A percentile compares a stretch with the other conserved stretches of the same genome.
Evolutionary conservation across 23 red algal genomes (phyloP).

Genomic region (Cyanidiococcus yangmingshanensis): DNA sequence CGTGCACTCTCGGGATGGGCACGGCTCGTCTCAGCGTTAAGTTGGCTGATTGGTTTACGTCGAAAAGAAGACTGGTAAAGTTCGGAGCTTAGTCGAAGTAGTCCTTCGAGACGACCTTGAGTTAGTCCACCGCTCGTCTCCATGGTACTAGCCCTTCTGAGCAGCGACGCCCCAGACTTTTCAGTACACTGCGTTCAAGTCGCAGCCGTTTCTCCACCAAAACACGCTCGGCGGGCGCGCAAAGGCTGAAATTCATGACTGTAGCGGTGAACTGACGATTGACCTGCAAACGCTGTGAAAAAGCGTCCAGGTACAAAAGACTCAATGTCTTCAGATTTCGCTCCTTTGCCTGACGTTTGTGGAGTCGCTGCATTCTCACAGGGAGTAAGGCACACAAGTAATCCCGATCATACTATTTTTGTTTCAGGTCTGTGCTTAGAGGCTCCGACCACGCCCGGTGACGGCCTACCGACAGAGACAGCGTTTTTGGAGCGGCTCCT

Average conservation of each 20-base stretch:
- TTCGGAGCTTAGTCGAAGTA: not conserved
- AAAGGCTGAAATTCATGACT: too few relatives aligned
- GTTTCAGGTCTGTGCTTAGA: not conserved
- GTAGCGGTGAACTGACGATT: too few relatives aligned
- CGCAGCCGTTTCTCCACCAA: too few relatives aligned
- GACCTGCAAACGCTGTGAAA: too few relatives aligned
- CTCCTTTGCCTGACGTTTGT: not conserved
- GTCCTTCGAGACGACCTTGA: not conserved
- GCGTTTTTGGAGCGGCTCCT: not conserved
- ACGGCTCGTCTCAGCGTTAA: constrained; percentile 8
- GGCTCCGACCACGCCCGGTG: not conserved
- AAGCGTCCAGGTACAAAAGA: too few relatives aligned
- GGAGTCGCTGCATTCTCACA: not conserved
- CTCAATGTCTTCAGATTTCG: too few relatives aligned
- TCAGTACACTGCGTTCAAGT: too few relatives aligned
- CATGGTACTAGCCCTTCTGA: too few relatives aligned
- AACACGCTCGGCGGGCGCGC: too few relatives aligned
- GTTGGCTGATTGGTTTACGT: not conserved
- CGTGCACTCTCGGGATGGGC: not conserved
- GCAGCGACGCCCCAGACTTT: too few relatives aligned
- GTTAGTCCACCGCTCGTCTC: too few relatives aligned
- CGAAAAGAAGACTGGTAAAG: constrained; percentile 1
- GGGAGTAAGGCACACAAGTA: not conserved
- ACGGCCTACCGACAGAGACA: not conserved
- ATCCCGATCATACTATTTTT: not conserved